Evolutionary conservation across 805 yeast genomes (phyloP).

Genomic region (Saccharomycopsis fermentans): DNA sequence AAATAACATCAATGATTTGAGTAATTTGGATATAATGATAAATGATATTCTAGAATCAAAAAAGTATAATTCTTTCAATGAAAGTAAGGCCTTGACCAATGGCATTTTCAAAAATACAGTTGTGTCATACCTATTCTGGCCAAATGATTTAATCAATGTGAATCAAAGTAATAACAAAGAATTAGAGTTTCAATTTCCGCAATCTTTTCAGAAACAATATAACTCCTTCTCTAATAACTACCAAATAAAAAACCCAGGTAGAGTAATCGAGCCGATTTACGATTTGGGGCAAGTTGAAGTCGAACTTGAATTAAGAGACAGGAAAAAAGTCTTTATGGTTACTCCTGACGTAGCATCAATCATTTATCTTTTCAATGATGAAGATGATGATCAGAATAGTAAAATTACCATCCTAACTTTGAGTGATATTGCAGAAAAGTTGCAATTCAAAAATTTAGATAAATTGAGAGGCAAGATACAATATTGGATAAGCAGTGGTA

Average conservation of each 20-base stretch:
- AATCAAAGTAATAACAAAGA: constrained; percentile 25
- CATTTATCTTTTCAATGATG: constrained; percentile 36
- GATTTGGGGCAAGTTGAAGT: constrained; percentile 54
- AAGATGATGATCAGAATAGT: not conserved
- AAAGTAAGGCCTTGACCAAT: constrained; percentile 2
- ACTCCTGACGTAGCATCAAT: constrained; percentile 64
- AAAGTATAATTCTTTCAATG: constrained; percentile 27
- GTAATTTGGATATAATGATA: constrained; percentile 75
- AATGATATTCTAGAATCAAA: constrained; percentile 55
- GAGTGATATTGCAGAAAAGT: constrained; percentile 32
- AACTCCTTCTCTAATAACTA: constrained; percentile 36
- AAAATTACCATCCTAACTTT: constrained; percentile 23
- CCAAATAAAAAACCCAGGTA: constrained; percentile 39
- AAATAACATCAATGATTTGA: constrained; percentile 38
- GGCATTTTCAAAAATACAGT: constrained; percentile 48
- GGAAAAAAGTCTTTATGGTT: constrained; percentile 36
- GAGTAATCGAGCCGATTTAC: constrained; percentile 48
- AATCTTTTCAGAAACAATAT: constrained; percentile 31
- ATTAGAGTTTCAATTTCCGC: constrained; percentile 41
- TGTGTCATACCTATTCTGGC: constrained; percentile 80
- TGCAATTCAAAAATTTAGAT: constrained; percentile 31
- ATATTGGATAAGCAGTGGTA: constrained; percentile 58
- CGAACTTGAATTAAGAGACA: constrained; percentile 45
- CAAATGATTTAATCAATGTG: constrained; percentile 24
- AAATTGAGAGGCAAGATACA: not conserved